Percentiles rank a stretch among this genome's conserved stretches.
Evolutionary conservation across 2,329 filamentous ascomycete species (phyloP).

Genomic region (Ascochyta viciae-villosae): DNA sequence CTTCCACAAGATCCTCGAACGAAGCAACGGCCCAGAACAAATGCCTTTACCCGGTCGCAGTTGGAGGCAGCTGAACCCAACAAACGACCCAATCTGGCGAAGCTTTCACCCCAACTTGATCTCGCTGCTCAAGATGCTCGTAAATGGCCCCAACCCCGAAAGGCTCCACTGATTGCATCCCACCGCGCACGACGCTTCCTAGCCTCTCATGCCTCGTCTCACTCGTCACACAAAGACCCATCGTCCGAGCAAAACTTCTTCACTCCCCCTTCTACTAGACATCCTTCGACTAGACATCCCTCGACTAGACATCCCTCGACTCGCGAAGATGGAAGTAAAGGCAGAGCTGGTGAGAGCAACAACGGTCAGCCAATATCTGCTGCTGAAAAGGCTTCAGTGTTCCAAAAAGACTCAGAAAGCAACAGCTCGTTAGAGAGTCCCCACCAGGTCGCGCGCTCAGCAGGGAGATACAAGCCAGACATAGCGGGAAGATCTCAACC

Average conservation of each 20-base stretch:
- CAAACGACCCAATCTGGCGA: background rate
- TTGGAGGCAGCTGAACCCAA: background rate
- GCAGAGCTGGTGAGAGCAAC: background rate
- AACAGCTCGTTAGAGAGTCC: background rate
- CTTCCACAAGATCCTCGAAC: background rate
- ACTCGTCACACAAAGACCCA: slow-evolving; percentile 4
- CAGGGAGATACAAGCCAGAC: background rate
- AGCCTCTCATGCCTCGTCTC: slow-evolving; percentile 2
- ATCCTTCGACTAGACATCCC: slow-evolving; percentile 7
- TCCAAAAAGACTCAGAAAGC: too few relatives aligned
- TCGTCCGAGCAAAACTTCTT: slow-evolving; percentile 23
- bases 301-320: background rate
- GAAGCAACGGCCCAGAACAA: background rate
- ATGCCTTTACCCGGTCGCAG: background rate
- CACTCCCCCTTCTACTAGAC: slow-evolving; percentile 21
- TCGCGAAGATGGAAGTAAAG: background rate
- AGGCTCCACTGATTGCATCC: background rate
- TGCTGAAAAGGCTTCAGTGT: too few relatives aligned
- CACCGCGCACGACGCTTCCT: background rate
- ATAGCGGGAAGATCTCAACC: background rate
- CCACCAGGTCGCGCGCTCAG: background rate
- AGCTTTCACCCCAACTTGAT: background rate
- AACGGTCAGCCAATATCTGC: background rate
- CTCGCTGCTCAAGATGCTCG: slow-evolving; percentile 1
- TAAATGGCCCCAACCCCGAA: slow-evolving; percentile 5